Evolutionary conservation across 768 basidiomycete genomes (phyloP).

Genomic region (Agaricus blazei): DNA sequence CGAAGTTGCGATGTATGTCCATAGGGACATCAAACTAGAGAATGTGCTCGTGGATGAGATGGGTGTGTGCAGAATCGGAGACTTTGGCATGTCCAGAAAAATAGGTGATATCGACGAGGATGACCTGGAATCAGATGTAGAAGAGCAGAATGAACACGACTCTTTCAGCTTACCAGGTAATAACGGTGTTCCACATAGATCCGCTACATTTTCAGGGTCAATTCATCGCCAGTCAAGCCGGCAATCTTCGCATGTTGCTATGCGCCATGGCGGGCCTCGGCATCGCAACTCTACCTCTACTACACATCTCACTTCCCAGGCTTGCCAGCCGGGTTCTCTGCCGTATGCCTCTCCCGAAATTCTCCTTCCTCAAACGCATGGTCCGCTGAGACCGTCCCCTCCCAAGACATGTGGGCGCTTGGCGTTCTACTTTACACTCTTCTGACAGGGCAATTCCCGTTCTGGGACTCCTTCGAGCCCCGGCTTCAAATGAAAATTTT

Average conservation of each 20-base stretch:
- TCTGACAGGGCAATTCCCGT: conserved; percentile 81
- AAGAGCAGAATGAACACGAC: conserved; percentile 19
- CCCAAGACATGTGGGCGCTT: conserved; percentile 95
- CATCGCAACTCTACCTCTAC: conserved; percentile 43
- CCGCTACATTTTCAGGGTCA: conserved; percentile 31
- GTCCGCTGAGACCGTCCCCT: conserved; percentile 44
- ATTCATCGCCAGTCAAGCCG: conserved; percentile 17
- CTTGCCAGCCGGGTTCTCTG: conserved; percentile 73
- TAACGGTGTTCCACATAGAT: conserved; percentile 28
- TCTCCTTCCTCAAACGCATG: conserved; percentile 51
- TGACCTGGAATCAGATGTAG: conserved; percentile 21
- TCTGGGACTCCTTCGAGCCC: conserved; percentile 86
- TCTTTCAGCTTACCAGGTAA: conserved; percentile 9
- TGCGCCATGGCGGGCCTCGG: conserved; percentile 41
- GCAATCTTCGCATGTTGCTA: conserved; percentile 26
- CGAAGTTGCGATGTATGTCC: conserved; percentile 69
- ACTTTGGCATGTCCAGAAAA: conserved; percentile 77
- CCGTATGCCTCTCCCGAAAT: conserved; percentile 92
- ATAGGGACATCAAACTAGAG: conserved; percentile 95
- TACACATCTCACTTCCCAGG: conserved; percentile 16
- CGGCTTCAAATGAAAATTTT: conserved; percentile 89
- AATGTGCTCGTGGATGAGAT: conserved; percentile 91
- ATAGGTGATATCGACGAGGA: conserved; percentile 47
- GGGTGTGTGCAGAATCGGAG: conserved; percentile 79
- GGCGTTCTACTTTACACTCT: conserved; percentile 87